These are phyloP conservation scores for Rhizoclosmatium globosum DNA, from an alignment of 192 early-diverging fungal species.

Conservation along the genomic window DNA sequence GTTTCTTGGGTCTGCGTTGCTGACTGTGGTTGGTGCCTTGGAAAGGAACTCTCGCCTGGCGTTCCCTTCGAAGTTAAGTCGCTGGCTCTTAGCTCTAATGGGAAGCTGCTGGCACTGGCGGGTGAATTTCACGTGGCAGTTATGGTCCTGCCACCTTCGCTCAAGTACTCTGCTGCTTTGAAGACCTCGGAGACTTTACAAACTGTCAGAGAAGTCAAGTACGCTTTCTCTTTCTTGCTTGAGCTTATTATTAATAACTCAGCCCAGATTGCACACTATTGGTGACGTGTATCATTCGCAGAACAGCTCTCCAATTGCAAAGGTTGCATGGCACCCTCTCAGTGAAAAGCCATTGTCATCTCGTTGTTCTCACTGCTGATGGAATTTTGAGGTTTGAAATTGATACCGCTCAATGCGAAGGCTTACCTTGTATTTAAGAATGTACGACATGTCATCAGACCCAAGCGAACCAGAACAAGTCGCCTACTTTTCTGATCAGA, in stretches of 20 bases:
- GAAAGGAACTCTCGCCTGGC: constrained; percentile 7
- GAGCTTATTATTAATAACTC: background rate
- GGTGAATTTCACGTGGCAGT: constrained; percentile 35
- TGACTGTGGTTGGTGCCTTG: background rate
- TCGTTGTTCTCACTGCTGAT: constrained; percentile 35
- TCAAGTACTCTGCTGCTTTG: background rate
- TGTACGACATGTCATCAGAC: constrained; percentile 35
- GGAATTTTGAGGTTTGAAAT: constrained; percentile 22
- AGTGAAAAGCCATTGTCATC: constrained; percentile 10
- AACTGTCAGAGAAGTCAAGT: background rate
- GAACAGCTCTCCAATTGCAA: constrained; percentile 18
- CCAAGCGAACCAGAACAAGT: constrained; percentile 34
- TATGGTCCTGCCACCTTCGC: constrained; percentile 21
- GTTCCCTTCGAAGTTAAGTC: constrained; percentile 1
- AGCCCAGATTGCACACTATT: constrained; percentile 11
- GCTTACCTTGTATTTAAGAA: too few species aligned
- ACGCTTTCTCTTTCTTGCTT: background rate
- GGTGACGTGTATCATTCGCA: constrained; percentile 32
- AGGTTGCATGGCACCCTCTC: constrained; percentile 36
- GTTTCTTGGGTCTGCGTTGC: background rate
- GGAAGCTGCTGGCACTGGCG: constrained; percentile 22
- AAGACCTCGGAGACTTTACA: background rate
- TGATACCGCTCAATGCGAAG: too few species aligned
- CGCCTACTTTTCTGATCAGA: constrained; percentile 32
- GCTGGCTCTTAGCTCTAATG: constrained; percentile 16